phyloP scores from a whole-genome alignment of 164 flowering plant species.

The Amborella trichopoda region DNA sequence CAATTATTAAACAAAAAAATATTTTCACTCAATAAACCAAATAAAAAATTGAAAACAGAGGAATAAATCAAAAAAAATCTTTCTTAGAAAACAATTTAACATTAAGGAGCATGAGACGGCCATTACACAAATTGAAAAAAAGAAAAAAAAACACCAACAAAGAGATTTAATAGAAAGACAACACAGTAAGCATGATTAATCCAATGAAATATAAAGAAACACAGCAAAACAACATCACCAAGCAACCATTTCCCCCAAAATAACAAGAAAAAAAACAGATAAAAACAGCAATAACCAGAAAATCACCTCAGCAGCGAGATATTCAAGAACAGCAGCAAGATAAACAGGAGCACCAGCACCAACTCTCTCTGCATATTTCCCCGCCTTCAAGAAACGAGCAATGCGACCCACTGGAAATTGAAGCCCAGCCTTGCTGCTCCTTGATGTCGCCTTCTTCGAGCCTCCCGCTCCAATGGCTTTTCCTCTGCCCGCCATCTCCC shows the following conservation, averaged over 20 bases:
- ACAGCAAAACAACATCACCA: too few species aligned
- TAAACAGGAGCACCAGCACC: constrained; percentile 61
- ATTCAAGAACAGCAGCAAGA: constrained; percentile 54
- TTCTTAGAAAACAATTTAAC: too few species aligned
- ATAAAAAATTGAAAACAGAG: too few species aligned
- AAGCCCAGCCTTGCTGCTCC: constrained; percentile 48
- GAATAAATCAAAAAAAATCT: too few species aligned
- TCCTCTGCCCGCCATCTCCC: constrained; percentile 14
- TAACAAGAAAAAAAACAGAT: background rate
- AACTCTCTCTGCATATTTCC: constrained; percentile 52
- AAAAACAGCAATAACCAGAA: background rate
- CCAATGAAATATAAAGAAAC: background rate
- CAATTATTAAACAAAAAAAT: too few species aligned
- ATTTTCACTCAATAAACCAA: too few species aligned
- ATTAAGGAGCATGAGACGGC: too few species aligned
- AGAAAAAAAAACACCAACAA: too few species aligned
- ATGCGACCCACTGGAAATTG: constrained; percentile 69
- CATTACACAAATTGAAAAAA: too few species aligned
- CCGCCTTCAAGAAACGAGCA: constrained; percentile 54
- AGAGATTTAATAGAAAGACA: too few species aligned
- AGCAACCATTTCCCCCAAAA: background rate
- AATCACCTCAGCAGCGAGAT: constrained; percentile 49
- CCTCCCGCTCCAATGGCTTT: constrained; percentile 12
- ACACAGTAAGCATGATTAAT: too few species aligned
- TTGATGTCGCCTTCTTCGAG: constrained; percentile 31